Percentiles rank a stretch among this genome's conserved stretches.
These are phyloP conservation scores for Spinellus fusiger DNA, from an alignment of 192 early-diverging fungal genomes.

Conservation along the genomic window DNA sequence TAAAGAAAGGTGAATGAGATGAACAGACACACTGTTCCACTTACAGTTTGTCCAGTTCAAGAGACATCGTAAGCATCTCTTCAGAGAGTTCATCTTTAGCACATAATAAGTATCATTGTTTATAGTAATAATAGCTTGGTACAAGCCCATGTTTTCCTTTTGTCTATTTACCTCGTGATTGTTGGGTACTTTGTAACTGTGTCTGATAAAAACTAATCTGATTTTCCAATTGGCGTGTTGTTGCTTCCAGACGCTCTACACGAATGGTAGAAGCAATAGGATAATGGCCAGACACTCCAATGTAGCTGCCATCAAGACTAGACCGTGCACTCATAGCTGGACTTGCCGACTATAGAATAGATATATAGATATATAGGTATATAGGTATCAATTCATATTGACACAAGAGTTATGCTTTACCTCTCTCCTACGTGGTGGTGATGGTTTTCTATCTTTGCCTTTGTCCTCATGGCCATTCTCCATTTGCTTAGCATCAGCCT, in stretches of 20 bases:
- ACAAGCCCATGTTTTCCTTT: too few relatives aligned
- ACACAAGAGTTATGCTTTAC: too few relatives aligned
- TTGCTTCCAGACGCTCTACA: conserved; percentile 55
- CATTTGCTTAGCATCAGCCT: too few relatives aligned
- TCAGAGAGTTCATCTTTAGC: conserved; percentile 65
- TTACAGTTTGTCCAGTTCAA: conserved; percentile 60
- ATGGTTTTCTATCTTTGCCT: too few relatives aligned
- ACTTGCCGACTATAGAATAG: too few relatives aligned
- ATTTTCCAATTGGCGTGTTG: conserved; percentile 56
- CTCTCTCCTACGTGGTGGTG: too few relatives aligned
- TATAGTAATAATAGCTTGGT: too few relatives aligned
- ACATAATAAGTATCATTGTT: conserved; percentile 6
- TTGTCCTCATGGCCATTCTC: too few relatives aligned
- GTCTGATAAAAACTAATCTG: conserved; percentile 59
- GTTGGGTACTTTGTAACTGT: conserved; percentile 56
- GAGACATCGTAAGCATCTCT: conserved; percentile 62
- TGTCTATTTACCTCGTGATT: conserved; percentile 45
- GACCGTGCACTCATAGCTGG: conserved; percentile 20
- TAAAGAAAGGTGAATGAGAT: conserved; percentile 1
- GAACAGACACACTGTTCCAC: conserved; percentile 3
- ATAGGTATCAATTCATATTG: too few relatives aligned
- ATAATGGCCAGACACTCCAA: neutral
- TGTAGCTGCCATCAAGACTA: conserved; percentile 21
- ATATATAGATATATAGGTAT: too few relatives aligned
- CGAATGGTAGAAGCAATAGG: conserved; percentile 28